Evolutionary conservation across 2,329 filamentous ascomycete genomes (phyloP), one percentile per base, ranked within the genome.

Genomic region (Orbilia javanica): DNA sequence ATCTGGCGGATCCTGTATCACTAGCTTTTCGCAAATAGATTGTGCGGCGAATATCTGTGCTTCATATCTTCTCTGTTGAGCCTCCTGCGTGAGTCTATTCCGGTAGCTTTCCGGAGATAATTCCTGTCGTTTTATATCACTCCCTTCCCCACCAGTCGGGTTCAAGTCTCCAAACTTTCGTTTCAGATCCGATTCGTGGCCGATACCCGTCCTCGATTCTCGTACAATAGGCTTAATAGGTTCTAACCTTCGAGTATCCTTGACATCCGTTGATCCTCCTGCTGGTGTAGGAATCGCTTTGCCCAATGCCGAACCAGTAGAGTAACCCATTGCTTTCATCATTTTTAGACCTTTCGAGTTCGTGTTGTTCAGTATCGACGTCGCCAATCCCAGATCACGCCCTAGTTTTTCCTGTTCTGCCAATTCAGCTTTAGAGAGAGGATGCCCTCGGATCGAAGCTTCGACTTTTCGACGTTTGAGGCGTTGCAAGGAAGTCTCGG

Each of bases 281-380:
- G 73, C 76, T 6, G 39, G 82, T 81, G 11, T 81, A 82, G n/a
- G 83, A 79, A 27, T 85, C 84, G 7, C 86, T 81, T 88, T 89
- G 0, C 96, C 96, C 2, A 98, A 86, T 0, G 90, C 88, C 39
- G 89, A 90, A 25, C 94, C 94, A 20, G 89, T 86, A 73, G 90
- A 91, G 85, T 96, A 99, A 0, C 96, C 96, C 87, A 99, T 93
- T 84, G 93, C 95, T 22, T 93, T 91, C 94, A 99, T 97, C 93
- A 99, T 97, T 80, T 93, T 90, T 79, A 96, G 89, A 0, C 95
- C 96, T 83, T 97, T 98, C 15, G 88, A 72, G 13, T 52, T 85
- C 15, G 84, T 84, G 4, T 86, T 84, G 20, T 90, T 88, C 5
- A 97, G 86, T 60, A 96, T 86, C 4, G 91, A 92, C n/a, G 86